A percentile compares a stretch with the other conserved stretches of the same genome.
phyloP scores from a whole-genome alignment of 1,284 basidiomycete species.

The Ustilago shanxiensis region DNA sequence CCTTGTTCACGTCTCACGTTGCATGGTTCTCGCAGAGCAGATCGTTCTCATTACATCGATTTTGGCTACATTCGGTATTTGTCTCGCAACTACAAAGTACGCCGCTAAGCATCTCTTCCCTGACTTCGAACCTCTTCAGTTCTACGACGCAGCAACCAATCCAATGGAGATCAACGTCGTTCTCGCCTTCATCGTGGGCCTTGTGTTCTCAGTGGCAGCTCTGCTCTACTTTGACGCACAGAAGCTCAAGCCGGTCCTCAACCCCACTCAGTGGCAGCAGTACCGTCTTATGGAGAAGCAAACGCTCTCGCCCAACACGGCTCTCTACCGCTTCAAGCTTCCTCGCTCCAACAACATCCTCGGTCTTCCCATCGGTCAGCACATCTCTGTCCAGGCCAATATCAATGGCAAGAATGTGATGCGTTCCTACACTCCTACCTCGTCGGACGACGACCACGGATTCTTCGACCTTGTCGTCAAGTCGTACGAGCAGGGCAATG shows the following conservation, averaged over 20 bases:
- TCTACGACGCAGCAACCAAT: slow-evolving; percentile 57
- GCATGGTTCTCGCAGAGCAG: slow-evolving; percentile 51
- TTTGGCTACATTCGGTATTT: slow-evolving; percentile 51
- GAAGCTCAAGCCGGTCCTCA: slow-evolving; percentile 76
- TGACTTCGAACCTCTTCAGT: slow-evolving; percentile 45
- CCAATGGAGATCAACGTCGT: slow-evolving; percentile 65
- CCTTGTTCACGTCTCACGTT: no score
- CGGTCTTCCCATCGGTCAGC: slow-evolving; percentile 95
- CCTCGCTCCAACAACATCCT: slow-evolving; percentile 81
- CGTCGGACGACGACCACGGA: slow-evolving; percentile 89
- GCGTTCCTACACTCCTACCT: slow-evolving; percentile 94
- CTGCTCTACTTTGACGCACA: slow-evolving; percentile 58
- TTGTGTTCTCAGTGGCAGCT: slow-evolving; percentile 49
- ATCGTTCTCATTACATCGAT: slow-evolving; percentile 51
- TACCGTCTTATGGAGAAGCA: slow-evolving; percentile 87
- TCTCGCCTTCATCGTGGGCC: slow-evolving; percentile 61
- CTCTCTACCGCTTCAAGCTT: slow-evolving; percentile 91
- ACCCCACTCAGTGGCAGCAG: slow-evolving; percentile 82
- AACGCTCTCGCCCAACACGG: slow-evolving; percentile 92
- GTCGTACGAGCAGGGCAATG: slow-evolving; percentile 96
- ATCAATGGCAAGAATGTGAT: slow-evolving; percentile 90
- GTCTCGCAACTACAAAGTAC: slow-evolving; percentile 41
- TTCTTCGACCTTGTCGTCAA: slow-evolving; percentile 97
- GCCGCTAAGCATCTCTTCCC: slow-evolving; percentile 38
- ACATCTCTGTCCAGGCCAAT: slow-evolving; percentile 90